phyloP scores from a whole-genome alignment of 805 yeast species.

The Hanseniaspora mollemarum region DNA sequence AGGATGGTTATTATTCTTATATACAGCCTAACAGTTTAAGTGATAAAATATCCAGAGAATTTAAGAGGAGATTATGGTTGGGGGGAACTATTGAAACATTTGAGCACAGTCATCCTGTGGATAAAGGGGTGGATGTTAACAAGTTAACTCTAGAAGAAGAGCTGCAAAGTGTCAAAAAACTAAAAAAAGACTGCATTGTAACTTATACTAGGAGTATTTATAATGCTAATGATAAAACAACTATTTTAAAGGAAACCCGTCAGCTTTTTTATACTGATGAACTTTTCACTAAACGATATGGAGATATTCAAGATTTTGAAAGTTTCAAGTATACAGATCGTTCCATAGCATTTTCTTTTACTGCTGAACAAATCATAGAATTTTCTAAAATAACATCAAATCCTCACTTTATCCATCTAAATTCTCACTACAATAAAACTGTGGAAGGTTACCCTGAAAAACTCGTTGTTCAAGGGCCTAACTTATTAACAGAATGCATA shows the following conservation, averaged over 20 bases:
- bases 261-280: slow-evolving; percentile 8
- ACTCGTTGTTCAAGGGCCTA: slow-evolving; percentile 12
- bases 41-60: not conserved
- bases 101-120: not conserved
- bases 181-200: slow-evolving; percentile 3
- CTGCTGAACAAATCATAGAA: not conserved
- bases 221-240: too few relatives aligned
- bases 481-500: not conserved
- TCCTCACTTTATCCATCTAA: slow-evolving; percentile 11
- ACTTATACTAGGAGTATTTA: not conserved
- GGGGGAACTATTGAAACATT: slow-evolving; percentile 1
- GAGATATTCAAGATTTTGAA: not conserved
- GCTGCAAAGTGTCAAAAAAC: not conserved
- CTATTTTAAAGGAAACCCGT: slow-evolving; percentile 1
- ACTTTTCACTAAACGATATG: not conserved
- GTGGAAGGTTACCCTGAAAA: slow-evolving; percentile 5
- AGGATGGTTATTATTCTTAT: slow-evolving; percentile 9
- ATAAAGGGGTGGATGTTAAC: not conserved
- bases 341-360: not conserved
- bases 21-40: slow-evolving; percentile 2
- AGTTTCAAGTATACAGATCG: not conserved
- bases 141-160: not conserved
- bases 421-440: not conserved
- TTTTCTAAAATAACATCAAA: slow-evolving; percentile 3
- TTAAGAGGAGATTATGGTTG: slow-evolving; percentile 10